Conservation (phyloP, 441 rosid genomes). For the Brassica hybrid region DNA sequence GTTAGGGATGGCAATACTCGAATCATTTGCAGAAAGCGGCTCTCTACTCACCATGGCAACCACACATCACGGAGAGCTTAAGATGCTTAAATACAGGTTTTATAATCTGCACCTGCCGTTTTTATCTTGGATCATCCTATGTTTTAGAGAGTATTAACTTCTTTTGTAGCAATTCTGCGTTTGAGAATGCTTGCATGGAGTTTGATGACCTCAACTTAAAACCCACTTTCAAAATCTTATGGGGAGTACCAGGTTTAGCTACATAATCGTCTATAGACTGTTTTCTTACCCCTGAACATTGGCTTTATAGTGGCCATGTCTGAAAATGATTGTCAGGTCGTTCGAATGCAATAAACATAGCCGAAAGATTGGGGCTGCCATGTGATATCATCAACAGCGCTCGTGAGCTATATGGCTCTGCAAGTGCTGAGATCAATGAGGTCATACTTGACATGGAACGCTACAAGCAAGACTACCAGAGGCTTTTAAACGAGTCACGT, state of each 20-base stretch:
- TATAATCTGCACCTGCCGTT: not conserved
- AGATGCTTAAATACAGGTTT: conserved; percentile 91
- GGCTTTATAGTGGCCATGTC: too few relatives aligned
- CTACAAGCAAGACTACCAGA: conserved; percentile 69
- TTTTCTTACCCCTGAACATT: conserved; percentile 6
- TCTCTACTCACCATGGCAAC: conserved; percentile 91
- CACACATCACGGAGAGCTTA: conserved; percentile 92
- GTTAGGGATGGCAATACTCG: conserved; percentile 88
- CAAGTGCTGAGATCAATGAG: conserved; percentile 90
- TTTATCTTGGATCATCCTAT: not conserved
- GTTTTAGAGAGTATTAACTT: not conserved
- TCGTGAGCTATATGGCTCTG: conserved; percentile 72
- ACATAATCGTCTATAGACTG: conserved; percentile 10
- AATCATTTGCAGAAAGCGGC: conserved; percentile 79
- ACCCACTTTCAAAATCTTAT: conserved; percentile 85
- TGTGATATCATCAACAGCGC: conserved; percentile 55
- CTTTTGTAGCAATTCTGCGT: conserved; percentile 64
- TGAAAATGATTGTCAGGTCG: conserved; percentile 58
- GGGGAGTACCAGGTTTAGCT: conserved; percentile 95
- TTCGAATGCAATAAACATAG: conserved; percentile 88
- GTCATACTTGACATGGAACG: conserved; percentile 87
- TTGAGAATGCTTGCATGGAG: conserved; percentile 99
- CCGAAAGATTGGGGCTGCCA: conserved; percentile 82
- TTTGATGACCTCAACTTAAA: conserved; percentile 86
- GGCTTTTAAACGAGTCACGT: conserved; percentile 55